Percentiles rank a stretch among this genome's conserved stretches.
These are phyloP conservation scores for Mycena venus DNA, from an alignment of 768 basidiomycete species.

Conservation along the genomic window DNA sequence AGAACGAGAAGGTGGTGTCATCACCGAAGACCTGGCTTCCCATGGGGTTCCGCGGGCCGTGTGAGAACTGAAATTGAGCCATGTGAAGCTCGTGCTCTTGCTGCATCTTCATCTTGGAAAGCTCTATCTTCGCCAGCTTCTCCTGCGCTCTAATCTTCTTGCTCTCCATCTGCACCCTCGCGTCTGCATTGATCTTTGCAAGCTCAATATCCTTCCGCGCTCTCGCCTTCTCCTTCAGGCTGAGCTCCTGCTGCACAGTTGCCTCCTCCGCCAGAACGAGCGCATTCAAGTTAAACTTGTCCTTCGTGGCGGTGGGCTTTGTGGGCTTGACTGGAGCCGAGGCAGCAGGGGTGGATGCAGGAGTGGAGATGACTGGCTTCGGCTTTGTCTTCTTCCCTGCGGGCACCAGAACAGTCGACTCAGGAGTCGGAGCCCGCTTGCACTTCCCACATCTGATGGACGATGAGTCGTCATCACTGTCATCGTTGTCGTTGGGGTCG, in stretches of 20 bases:
- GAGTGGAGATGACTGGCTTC: not conserved
- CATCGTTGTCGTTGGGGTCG: too few species aligned
- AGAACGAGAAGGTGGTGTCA: too few species aligned
- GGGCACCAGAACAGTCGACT: not conserved
- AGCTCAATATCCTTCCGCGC: too few species aligned
- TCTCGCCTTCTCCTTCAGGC: not conserved
- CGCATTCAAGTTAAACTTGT: not conserved
- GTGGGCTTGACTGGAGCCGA: too few species aligned
- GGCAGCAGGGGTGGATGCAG: too few species aligned
- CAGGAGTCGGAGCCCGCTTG: not conserved
- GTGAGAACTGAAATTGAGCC: not conserved
- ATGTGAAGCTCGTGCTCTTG: conserved; percentile 37
- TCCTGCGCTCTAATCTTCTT: not conserved
- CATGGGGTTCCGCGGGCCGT: not conserved
- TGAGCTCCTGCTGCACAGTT: not conserved
- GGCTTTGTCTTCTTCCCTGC: not conserved
- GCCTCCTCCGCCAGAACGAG: conserved; percentile 7
- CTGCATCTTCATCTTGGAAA: conserved; percentile 42
- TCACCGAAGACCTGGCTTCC: not conserved
- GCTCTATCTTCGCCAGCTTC: not conserved
- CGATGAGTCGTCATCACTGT: too few species aligned
- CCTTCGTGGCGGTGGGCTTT: not conserved
- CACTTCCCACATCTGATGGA: not conserved
- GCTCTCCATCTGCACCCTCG: not conserved
- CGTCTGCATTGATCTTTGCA: not conserved